Base-by-base conservation (phyloP, 306 rosid genomes). In the Sindora glabra region DNA sequence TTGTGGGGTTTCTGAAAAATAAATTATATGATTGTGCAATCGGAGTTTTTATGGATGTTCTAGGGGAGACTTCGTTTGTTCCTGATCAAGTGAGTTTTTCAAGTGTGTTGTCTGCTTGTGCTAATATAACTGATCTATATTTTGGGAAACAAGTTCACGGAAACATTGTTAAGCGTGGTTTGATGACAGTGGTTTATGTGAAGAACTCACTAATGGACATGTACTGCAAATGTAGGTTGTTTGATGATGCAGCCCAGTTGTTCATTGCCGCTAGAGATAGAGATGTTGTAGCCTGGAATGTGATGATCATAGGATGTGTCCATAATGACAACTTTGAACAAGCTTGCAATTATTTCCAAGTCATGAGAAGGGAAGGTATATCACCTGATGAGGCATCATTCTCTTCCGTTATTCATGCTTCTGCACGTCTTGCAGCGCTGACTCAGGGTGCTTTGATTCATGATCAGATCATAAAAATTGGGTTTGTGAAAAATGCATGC, bases 121-220 rank as follows among this genome's bases (percentile, higher is more conserved):
- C 90, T 38, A 70, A 67, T 45, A 53, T 68, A 45, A 67, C 62
- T 62, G 66, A 65, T 30, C 38, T 48, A n/a, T 56, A 53, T 46
- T 67, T 84, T 54, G 87, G 87, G 64, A 78, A 42, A 49, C 85
- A 78, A 49, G 83, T 84, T 55, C 91, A 84, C 44, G 91, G 75
- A 41, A 45, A 62, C 55, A 47, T 68, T 64, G 12, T 81, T 8
- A 78, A 81, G 77, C 77, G 48, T 61, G 82, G 87, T 51, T 62
- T 75, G 72, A n/a, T 48, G 14, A 65, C 42, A 10, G 46, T 78
- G 69, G 51, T 72, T 72, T 78, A 76, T 22, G 81, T 81, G 61
- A 78, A 71, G 37, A 84, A 81, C 79, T 75, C 87, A 1, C 48
- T 84, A 18, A 63, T 75, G 37, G 85, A 81, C 45, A 81, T 81